Conservation (phyloP, 2,329 filamentous ascomycete genomes). For the Endothia cerciana region DNA sequence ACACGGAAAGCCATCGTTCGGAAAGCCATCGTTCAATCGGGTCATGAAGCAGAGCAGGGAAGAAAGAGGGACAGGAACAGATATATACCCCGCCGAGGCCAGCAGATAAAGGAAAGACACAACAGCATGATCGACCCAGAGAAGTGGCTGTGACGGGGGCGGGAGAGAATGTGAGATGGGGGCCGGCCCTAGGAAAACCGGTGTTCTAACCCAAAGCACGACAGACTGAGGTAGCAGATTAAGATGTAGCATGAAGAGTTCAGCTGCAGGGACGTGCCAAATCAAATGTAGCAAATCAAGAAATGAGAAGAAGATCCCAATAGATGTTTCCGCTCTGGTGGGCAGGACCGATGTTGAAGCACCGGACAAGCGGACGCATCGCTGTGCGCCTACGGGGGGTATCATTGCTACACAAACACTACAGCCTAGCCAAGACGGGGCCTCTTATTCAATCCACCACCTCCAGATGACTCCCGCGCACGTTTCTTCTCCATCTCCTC, state of each 20-base stretch:
- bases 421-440: conserved; percentile 33
- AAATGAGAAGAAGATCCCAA: too few relatives aligned
- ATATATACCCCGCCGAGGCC: background rate
- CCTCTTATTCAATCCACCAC: conserved; percentile 56
- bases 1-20: background rate
- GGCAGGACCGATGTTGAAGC: too few relatives aligned
- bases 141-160: background rate
- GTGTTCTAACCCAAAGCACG: too few relatives aligned
- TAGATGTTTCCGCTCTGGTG: too few relatives aligned
- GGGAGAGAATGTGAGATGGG: background rate
- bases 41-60: background rate
- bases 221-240: too few relatives aligned
- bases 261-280: too few relatives aligned
- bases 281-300: too few relatives aligned
- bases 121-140: background rate
- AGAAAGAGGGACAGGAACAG: background rate
- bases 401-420: conserved; percentile 20
- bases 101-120: background rate
- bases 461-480: conserved; percentile 51
- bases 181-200: too few relatives aligned
- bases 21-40: background rate
- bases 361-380: too few relatives aligned
- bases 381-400: conserved; percentile 19
- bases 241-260: too few relatives aligned
- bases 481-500: conserved; percentile 77